These are phyloP conservation scores for Vicia faba DNA, from an alignment of 306 rosid species.

Conservation along the genomic window DNA sequence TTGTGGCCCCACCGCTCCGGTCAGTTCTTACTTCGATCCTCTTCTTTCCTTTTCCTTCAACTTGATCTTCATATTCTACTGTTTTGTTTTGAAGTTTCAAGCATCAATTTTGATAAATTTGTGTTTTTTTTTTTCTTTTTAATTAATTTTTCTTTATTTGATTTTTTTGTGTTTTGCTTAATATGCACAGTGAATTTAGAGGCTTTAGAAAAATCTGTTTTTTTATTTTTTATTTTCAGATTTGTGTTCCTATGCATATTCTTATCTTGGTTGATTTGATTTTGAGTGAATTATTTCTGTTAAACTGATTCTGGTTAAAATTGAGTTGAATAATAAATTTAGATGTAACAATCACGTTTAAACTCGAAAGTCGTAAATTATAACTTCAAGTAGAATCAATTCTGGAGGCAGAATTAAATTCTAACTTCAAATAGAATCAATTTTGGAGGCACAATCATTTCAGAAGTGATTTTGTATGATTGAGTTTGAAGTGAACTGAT, in stretches of 20 bases:
- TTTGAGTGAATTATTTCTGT: too few relatives aligned
- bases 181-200: conserved; percentile 16
- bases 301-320: too few relatives aligned
- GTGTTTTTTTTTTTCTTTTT: background rate
- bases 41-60: conserved; percentile 10
- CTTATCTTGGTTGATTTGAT: conserved; percentile 24
- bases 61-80: conserved; percentile 30
- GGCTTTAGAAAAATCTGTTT: conserved; percentile 11
- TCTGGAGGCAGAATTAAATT: too few relatives aligned
- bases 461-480: background rate
- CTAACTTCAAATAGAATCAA: too few relatives aligned
- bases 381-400: too few relatives aligned
- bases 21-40: conserved; percentile 32
- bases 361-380: too few relatives aligned
- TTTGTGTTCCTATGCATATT: conserved; percentile 4
- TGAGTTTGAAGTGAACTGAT: conserved; percentile 4
- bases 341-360: too few relatives aligned
- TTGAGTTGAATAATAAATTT: too few relatives aligned
- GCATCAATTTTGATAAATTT: conserved; percentile 10
- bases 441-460: too few relatives aligned
- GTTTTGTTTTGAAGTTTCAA: background rate
- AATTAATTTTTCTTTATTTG: background rate
- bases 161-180: too few relatives aligned
- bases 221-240: background rate
- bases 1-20: conserved; percentile 36